Conservation (phyloP, 164 flowering plant species). For the Stephania japonica region DNA sequence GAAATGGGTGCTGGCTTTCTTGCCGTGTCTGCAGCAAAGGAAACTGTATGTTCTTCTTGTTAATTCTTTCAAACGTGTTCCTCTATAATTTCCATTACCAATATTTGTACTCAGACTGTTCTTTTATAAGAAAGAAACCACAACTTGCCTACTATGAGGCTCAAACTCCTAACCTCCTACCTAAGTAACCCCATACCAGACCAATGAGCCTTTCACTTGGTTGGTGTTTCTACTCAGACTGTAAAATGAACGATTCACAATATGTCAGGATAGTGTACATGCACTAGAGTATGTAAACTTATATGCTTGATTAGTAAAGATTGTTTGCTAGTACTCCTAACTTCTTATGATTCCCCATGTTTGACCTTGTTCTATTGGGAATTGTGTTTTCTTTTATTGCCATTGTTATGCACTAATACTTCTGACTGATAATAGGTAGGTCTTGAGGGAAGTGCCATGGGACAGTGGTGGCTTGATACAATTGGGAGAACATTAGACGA, state of each 20-base stretch:
- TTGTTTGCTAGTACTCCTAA: background rate
- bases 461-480: slow-evolving; percentile 88
- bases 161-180: too few relatives aligned
- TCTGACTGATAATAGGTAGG: slow-evolving; percentile 61
- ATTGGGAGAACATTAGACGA: slow-evolving; percentile 87
- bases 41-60: slow-evolving; percentile 61
- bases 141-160: too few relatives aligned
- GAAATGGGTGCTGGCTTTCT: slow-evolving; percentile 99
- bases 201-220: too few relatives aligned
- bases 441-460: slow-evolving; percentile 88
- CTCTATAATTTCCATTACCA: background rate
- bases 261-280: background rate
- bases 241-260: background rate
- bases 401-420: background rate
- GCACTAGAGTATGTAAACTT: background rate
- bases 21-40: slow-evolving; percentile 98
- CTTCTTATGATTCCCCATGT: background rate
- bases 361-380: background rate
- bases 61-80: background rate
- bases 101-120: background rate
- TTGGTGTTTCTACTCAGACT: too few relatives aligned
- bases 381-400: background rate
- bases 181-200: too few relatives aligned
- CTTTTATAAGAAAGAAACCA: too few relatives aligned
- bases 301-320: background rate